Conservation (phyloP, 768 basidiomycete species). For the Leccinum aurantiacum region DNA sequence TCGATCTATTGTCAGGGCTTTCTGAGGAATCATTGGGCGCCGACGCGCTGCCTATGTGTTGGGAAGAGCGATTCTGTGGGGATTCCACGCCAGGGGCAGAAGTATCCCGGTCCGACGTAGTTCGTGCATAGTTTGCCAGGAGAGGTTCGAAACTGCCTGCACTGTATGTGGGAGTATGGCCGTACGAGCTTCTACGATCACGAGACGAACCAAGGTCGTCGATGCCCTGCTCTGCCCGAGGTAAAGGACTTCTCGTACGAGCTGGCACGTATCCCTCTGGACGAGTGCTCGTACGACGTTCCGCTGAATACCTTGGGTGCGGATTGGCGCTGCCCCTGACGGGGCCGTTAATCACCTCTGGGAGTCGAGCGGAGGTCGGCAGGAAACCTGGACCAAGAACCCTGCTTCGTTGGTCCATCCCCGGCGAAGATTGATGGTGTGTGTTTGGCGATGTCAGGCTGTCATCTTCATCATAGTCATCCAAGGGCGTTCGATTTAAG, state of each 20-base stretch:
- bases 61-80: conserved; percentile 32
- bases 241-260: conserved; percentile 48
- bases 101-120: conserved; percentile 22
- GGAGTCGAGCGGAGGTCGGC: conserved; percentile 35
- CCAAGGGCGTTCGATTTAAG: conserved; percentile 63
- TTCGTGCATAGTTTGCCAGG: conserved; percentile 44
- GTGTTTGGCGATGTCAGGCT: conserved; percentile 21
- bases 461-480: conserved; percentile 58
- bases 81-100: conserved; percentile 17
- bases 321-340: conserved; percentile 44
- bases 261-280: conserved; percentile 46
- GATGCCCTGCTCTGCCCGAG: conserved; percentile 23
- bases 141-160: conserved; percentile 62
- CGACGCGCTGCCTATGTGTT: conserved; percentile 1
- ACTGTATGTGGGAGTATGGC: conserved; percentile 50
- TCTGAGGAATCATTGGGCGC: conserved; percentile 13
- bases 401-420: conserved; percentile 43
- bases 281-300: conserved; percentile 13
- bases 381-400: conserved; percentile 19
- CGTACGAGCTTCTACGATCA: conserved; percentile 33
- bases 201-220: conserved; percentile 30
- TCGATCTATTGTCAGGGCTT: conserved; percentile 29
- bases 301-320: conserved; percentile 44
- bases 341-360: conserved; percentile 27
- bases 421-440: conserved; percentile 26